Evolutionary conservation across 2,329 filamentous ascomycete species (phyloP).

Genomic region (Diplodia sapinea): DNA sequence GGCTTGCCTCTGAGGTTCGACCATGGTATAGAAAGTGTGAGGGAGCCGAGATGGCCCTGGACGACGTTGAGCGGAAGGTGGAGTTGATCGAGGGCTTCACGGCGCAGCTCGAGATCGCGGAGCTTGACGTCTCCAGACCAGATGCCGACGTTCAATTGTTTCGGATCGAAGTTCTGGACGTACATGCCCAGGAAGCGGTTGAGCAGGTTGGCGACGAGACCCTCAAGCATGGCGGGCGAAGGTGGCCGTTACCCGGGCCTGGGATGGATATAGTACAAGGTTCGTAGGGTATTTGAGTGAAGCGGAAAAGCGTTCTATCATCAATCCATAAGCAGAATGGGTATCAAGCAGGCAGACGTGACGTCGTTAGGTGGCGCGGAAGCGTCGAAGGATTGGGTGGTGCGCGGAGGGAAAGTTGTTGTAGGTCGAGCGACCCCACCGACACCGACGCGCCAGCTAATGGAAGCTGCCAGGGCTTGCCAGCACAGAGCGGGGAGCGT

Average conservation of each 20-base stretch:
- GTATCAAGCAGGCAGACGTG: conserved; percentile 31
- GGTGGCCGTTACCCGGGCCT: conserved; percentile 75
- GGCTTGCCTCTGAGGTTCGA: conserved; percentile 94
- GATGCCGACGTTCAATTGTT: conserved; percentile 97
- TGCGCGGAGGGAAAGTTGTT: conserved; percentile 26
- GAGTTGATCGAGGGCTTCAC: conserved; percentile 95
- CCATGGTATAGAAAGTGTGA: conserved; percentile 95
- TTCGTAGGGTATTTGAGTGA: conserved; percentile 8
- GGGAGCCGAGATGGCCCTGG: conserved; percentile 88
- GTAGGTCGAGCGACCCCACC: conserved; percentile 14
- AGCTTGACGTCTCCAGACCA: conserved; percentile 99
- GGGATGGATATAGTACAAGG: conserved; percentile 46
- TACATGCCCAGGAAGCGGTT: conserved; percentile 99
- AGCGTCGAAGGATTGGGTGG: conserved; percentile 23
- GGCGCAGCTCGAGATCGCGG: conserved; percentile 85
- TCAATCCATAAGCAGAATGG: conserved; percentile 30
- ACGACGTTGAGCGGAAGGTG: conserved; percentile 96
- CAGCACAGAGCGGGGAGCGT: conserved; percentile 9
- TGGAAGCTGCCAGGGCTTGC: conserved; percentile 16
- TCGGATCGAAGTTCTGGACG: conserved; percentile 98
- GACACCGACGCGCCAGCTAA: conserved; percentile 24
- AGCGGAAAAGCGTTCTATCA: conserved; percentile 17
- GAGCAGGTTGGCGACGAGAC: conserved; percentile 92
- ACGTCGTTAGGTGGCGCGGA: conserved; percentile 30
- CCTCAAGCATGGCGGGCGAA: conserved; percentile 83